These are phyloP conservation scores for Ceratobasidium theobromae DNA, from an alignment of 1,284 basidiomycete genomes.

Conservation along the genomic window DNA sequence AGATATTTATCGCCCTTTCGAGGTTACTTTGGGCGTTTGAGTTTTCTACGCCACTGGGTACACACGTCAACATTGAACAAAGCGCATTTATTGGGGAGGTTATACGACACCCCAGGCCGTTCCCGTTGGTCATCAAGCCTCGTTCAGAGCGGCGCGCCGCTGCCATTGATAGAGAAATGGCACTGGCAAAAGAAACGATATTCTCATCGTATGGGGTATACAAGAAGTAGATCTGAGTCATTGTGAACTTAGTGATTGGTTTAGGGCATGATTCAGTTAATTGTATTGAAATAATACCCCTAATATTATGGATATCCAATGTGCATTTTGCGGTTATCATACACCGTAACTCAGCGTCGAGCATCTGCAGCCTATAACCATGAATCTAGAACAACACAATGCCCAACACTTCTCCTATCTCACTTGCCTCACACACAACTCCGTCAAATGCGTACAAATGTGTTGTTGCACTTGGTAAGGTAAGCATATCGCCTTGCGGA, in stretches of 20 bases:
- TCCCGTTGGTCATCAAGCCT: conserved; percentile 18
- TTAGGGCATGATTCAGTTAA: too few relatives aligned
- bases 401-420: conserved; percentile 70
- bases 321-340: too few relatives aligned
- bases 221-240: too few relatives aligned
- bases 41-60: conserved; percentile 14
- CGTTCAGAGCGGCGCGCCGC: background rate
- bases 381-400: conserved; percentile 60
- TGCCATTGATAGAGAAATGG: conserved; percentile 11
- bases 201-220: conserved; percentile 13
- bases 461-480: conserved; percentile 69
- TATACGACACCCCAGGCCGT: conserved; percentile 1
- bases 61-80: conserved; percentile 2
- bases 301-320: too few relatives aligned
- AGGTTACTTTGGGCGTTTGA: conserved; percentile 17
- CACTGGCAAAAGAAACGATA: background rate
- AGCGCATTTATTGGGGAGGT: conserved; percentile 8
- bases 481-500: conserved; percentile 55
- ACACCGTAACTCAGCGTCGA: too few relatives aligned
- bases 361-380: too few relatives aligned
- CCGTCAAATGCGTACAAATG: conserved; percentile 78
- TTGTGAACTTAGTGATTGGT: too few relatives aligned
- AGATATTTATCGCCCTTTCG: conserved; percentile 10
- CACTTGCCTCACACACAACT: conserved; percentile 76
- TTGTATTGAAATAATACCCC: too few relatives aligned